Base-by-base conservation (phyloP, 768 basidiomycete species). In the Phylloporus arenicola region DNA sequence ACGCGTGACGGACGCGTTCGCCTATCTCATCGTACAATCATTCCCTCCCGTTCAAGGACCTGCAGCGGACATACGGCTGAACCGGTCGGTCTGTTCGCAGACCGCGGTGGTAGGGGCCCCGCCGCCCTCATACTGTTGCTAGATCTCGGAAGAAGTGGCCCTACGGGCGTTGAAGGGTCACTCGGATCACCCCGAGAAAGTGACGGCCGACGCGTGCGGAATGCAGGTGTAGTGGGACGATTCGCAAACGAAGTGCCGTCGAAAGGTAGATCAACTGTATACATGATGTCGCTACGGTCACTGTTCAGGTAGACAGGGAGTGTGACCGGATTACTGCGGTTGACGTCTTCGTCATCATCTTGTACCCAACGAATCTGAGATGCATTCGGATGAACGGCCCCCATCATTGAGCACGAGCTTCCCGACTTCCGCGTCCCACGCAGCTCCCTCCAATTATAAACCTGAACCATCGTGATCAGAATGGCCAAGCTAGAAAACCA, bases 271-370 rank as follows among this genome's bases (percentile, higher is more conserved):
- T 90, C 81, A 31, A 95, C 84, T 1, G 88, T 92, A 72, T 96
- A 94, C 61, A 98, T 71, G 30, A 95, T 88, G 60, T 92, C 90
- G 64, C 83, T 87, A 44, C 94, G 80, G 70, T 92, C 88, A 56
- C 78, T 75, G 69, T 97, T 96, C 64, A 97, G 79, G 68, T 96
- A 98, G 39, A 96, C 89, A 0, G 94, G 95, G 19, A 98, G 72
- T 56, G 84, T 88, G 61, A 94, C 88, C 48, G 80, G 58, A 45
- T 69, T 71, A 30, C 63, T 62, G 31, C 62, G 62, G 16, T 70
- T 52, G 35, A 22, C 33, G 5, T 19, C 59, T 34, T n/a, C n/a
- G n/a, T n/a, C n/a, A n/a, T 76, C 71, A 34, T 74, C 71, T 63
- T 91, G 87, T 3, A 87, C 80, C 94, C 94, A 97, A 45, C 85